Conservation (phyloP, 2,329 filamentous ascomycete species). For the Exophiala viscosa region DNA sequence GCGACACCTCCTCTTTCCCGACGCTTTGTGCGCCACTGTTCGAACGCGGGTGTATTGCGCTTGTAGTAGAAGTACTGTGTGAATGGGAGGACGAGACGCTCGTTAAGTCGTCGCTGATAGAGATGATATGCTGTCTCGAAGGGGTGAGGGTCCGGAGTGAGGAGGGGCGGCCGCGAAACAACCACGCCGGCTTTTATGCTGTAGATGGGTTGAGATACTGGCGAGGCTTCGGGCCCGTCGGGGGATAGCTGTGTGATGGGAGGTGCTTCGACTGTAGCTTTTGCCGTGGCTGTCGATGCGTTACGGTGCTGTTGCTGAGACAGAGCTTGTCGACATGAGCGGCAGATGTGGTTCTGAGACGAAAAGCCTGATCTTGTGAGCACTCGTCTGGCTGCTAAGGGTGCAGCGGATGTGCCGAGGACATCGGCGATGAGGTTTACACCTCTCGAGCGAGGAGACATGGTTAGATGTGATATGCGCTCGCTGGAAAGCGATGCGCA, state of each 20-base stretch:
- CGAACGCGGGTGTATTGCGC: conserved; percentile 73
- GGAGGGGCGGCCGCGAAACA: conserved; percentile 79
- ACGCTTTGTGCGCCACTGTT: conserved; percentile 88
- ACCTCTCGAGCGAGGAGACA: conserved; percentile 28
- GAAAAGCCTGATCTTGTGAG: conserved; percentile 21
- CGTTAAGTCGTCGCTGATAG: conserved; percentile 95
- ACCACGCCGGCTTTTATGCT: conserved; percentile 65
- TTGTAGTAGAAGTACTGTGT: conserved; percentile 93
- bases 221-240: conserved; percentile 38
- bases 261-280: conserved; percentile 11
- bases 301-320: conserved; percentile 20
- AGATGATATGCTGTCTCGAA: conserved; percentile 95
- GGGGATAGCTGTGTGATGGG: conserved; percentile 28
- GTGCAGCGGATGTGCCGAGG: conserved; percentile 12
- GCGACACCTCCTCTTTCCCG: conserved; percentile 68
- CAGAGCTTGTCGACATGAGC: conserved; percentile 25
- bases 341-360: conserved; percentile 23
- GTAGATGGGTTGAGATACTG: conserved; percentile 39
- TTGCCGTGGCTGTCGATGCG: conserved; percentile 22
- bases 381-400: neutral
- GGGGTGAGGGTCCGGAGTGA: conserved; percentile 76
- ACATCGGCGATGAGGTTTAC: conserved; percentile 18
- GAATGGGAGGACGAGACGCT: conserved; percentile 83
- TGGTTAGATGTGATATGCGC: conserved; percentile 1
- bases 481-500: neutral